A percentile compares a stretch with the other conserved stretches of the same genome.
phyloP scores from a whole-genome alignment of 345 rosid species.

The Eucalyptus coolabah region DNA sequence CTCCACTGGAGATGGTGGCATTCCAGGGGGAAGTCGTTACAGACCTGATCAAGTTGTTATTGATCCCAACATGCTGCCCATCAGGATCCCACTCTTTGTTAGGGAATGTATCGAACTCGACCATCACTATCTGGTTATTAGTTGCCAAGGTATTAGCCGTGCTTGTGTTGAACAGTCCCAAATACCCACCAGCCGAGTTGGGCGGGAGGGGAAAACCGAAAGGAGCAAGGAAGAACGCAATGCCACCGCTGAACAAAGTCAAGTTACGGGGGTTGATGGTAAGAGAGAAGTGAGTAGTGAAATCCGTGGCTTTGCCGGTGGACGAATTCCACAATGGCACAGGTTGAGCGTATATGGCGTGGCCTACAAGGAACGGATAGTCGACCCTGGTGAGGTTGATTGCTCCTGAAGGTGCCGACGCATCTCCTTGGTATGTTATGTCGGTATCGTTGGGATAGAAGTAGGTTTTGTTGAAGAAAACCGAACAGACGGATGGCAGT shows the following conservation, averaged over 20 bases:
- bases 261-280: background rate
- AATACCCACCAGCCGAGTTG: background rate
- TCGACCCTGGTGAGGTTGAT: background rate
- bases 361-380: background rate
- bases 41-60: background rate
- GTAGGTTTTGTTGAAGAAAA: background rate
- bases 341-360: background rate
- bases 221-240: conserved; percentile 7
- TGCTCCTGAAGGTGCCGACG: background rate
- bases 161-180: background rate
- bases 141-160: background rate
- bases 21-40: background rate
- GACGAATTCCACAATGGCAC: background rate
- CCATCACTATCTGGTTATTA: background rate
- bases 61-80: conserved; percentile 6
- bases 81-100: background rate
- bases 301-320: background rate
- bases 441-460: background rate
- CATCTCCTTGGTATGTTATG: background rate
- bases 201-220: background rate
- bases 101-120: conserved; percentile 1
- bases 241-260: background rate
- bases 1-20: background rate
- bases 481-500: background rate
- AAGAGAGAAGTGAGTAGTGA: background rate